Conservation (phyloP, 1,284 basidiomycete species). For the Trametes sp. region DNA sequence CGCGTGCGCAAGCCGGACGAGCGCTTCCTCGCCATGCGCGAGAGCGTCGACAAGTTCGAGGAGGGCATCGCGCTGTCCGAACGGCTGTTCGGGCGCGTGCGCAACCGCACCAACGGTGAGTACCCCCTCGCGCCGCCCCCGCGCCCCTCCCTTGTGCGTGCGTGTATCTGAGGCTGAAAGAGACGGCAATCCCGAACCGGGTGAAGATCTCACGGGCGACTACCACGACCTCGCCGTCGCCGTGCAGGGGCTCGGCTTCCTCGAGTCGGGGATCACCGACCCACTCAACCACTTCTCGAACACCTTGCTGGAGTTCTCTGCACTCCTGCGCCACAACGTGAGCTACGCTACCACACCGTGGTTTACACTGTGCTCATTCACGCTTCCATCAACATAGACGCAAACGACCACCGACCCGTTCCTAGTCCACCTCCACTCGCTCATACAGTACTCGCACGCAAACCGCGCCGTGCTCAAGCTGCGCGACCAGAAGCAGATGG, state of each 20-base stretch:
- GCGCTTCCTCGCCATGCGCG: constrained; percentile 91
- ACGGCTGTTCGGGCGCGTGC: constrained; percentile 77
- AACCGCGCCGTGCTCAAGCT: constrained; percentile 93
- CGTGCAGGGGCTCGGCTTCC: constrained; percentile 95
- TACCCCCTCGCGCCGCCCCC: constrained; percentile 38
- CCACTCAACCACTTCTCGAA: constrained; percentile 96
- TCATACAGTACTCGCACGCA: constrained; percentile 88
- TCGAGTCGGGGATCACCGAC: constrained; percentile 98
- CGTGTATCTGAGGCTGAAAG: constrained; percentile 78
- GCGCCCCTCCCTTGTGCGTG: constrained; percentile 41
- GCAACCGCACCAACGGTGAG: constrained; percentile 88
- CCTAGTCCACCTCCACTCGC: constrained; percentile 87
- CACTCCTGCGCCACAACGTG: constrained; percentile 83
- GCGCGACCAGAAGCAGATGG: constrained; percentile 97
- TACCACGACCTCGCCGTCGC: constrained; percentile 97
- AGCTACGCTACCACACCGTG: constrained; percentile 38
- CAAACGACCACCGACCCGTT: constrained; percentile 88
- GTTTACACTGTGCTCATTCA: background rate
- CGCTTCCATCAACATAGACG: constrained; percentile 58
- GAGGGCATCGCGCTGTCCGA: constrained; percentile 88
- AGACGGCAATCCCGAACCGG: constrained; percentile 79
- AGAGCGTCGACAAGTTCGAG: constrained; percentile 93
- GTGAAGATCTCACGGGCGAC: constrained; percentile 93
- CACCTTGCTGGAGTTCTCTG: constrained; percentile 92
- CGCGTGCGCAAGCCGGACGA: constrained; percentile 97